These are phyloP conservation scores for Agrocybe praecox DNA, from an alignment of 768 basidiomycete species.

Conservation along the genomic window DNA sequence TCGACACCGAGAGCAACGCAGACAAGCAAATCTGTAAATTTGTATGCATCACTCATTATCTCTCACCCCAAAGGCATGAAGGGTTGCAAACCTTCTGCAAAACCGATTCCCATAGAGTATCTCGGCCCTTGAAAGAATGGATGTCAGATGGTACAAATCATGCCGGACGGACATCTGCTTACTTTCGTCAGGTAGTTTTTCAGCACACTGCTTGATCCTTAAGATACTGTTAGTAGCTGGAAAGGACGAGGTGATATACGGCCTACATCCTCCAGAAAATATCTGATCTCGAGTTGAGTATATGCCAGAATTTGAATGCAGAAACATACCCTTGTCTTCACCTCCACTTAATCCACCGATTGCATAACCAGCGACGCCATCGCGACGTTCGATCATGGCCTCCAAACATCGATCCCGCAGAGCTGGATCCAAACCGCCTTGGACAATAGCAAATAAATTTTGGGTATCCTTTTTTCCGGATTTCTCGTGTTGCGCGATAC, in stretches of 20 bases:
- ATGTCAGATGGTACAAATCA: slow-evolving; percentile 12
- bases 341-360: slow-evolving; percentile 91
- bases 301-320: neutral
- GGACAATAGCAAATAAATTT: slow-evolving; percentile 91
- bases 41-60: neutral
- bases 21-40: slow-evolving; percentile 74
- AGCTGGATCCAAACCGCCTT: slow-evolving; percentile 76
- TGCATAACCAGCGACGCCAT: slow-evolving; percentile 85
- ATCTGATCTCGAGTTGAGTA: slow-evolving; percentile 44
- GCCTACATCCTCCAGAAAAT: slow-evolving; percentile 81
- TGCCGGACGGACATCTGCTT: slow-evolving; percentile 26
- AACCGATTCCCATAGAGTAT: slow-evolving; percentile 93
- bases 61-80: neutral
- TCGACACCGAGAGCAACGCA: slow-evolving; percentile 92
- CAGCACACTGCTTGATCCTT: slow-evolving; percentile 83
- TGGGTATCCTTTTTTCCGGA: slow-evolving; percentile 68
- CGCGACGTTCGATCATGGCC: slow-evolving; percentile 78
- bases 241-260: neutral
- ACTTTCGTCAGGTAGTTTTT: slow-evolving; percentile 79
- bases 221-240: neutral
- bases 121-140: slow-evolving; percentile 61
- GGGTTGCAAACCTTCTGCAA: slow-evolving; percentile 72
- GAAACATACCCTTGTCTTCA: slow-evolving; percentile 77
- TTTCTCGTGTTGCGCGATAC: slow-evolving; percentile 72
- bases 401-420: slow-evolving; percentile 78